Evolutionary conservation across 2,329 filamentous ascomycete species (phyloP).

Genomic region (Aspergillus sergii): DNA sequence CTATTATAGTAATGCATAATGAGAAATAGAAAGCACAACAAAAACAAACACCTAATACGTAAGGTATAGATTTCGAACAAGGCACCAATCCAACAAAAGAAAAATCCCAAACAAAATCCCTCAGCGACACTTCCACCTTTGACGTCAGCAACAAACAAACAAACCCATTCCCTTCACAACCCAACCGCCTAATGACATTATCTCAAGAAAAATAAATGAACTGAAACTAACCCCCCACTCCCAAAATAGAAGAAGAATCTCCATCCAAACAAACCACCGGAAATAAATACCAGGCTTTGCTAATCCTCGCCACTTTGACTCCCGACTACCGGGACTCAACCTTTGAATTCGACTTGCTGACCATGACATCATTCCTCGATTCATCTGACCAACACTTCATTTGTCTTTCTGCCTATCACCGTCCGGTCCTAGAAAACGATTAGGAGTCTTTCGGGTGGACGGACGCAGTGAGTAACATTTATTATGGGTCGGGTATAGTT

Average conservation of each 20-base stretch:
- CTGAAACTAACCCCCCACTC: not conserved
- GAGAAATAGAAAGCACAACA: not conserved
- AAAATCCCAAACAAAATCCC: too few relatives aligned
- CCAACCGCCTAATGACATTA: not conserved
- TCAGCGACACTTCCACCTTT: not conserved
- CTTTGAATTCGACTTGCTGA: too few relatives aligned
- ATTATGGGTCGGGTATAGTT: too few relatives aligned
- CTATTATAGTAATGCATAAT: not conserved
- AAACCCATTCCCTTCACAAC: not conserved
- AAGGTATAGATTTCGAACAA: not conserved
- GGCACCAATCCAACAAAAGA: too few relatives aligned
- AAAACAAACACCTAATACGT: not conserved
- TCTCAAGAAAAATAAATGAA: not conserved
- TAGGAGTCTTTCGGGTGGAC: too few relatives aligned
- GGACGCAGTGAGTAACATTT: too few relatives aligned
- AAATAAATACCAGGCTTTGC: not conserved
- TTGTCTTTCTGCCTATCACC: too few relatives aligned
- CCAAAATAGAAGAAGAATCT: not conserved
- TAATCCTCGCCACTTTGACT: not conserved
- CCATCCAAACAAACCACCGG: not conserved
- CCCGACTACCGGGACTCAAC: too few relatives aligned
- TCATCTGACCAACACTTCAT: not conserved
- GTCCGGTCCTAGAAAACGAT: too few relatives aligned
- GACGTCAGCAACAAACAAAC: not conserved
- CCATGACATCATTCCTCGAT: conserved; percentile 1